These are phyloP conservation scores for Viola odorata DNA, from an alignment of 345 rosid species.

Conservation along the genomic window DNA sequence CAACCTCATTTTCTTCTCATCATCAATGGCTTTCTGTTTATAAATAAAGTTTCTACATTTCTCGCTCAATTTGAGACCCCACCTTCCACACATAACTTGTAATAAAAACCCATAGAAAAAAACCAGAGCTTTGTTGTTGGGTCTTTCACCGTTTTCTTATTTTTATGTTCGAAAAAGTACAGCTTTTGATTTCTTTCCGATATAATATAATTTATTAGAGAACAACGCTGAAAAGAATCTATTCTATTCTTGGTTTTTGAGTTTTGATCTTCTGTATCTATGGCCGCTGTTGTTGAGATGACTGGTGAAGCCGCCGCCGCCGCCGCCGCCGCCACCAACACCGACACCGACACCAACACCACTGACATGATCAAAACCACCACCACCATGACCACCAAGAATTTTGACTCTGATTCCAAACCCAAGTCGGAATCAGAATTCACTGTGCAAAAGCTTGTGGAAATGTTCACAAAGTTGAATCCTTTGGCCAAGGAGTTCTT, in stretches of 20 bases:
- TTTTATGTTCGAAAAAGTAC: neutral
- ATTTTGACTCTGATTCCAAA: constrained; percentile 31
- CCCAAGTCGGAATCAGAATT: constrained; percentile 47
- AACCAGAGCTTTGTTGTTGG: neutral
- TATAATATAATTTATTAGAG: no score
- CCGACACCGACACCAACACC: neutral
- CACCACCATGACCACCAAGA: constrained; percentile 20
- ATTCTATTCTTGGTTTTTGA: constrained; percentile 7
- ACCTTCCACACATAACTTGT: no score
- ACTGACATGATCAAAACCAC: constrained; percentile 14
- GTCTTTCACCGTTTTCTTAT: no score
- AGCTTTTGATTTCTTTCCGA: no score
- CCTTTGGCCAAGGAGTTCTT: constrained; percentile 81
- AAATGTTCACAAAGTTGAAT: constrained; percentile 76
- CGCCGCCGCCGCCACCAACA: neutral
- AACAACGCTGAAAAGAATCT: neutral
- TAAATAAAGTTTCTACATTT: neutral
- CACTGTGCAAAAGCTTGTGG: constrained; percentile 64
- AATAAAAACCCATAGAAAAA: neutral
- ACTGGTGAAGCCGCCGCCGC: constrained; percentile 38
- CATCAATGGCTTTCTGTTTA: neutral
- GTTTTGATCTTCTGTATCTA: constrained; percentile 22
- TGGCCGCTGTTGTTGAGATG: constrained; percentile 72
- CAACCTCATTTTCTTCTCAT: neutral
- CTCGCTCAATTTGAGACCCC: neutral